A percentile compares a stretch with the other conserved stretches of the same genome.
Conservation (phyloP, 768 basidiomycete species). For the Boletus edulis region DNA sequence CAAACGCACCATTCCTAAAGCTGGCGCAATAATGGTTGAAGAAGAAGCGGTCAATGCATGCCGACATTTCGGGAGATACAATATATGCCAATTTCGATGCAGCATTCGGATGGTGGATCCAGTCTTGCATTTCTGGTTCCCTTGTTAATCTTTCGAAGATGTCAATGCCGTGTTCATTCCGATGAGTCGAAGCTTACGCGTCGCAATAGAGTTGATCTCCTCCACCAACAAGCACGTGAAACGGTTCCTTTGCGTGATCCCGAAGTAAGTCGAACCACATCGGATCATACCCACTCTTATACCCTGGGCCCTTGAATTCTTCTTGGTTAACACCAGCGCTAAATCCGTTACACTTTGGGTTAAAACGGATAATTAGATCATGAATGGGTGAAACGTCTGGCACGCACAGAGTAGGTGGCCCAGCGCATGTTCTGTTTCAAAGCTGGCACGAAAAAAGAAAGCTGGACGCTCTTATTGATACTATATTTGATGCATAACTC, state of each 20-base stretch:
- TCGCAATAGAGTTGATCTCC: conserved; percentile 94
- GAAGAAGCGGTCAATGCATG: conserved; percentile 81
- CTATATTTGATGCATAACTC: conserved; percentile 82
- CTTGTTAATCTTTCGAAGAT: conserved; percentile 56
- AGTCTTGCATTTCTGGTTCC: conserved; percentile 87
- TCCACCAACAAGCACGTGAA: conserved; percentile 91
- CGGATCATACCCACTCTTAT: conserved; percentile 80
- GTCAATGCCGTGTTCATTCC: not conserved
- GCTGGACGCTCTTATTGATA: conserved; percentile 74
- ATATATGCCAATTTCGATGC: conserved; percentile 56
- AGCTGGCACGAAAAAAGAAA: conserved; percentile 84
- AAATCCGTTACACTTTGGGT: conserved; percentile 77
- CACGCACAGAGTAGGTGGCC: conserved; percentile 80
- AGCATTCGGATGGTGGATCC: conserved; percentile 63
- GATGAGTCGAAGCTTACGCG: conserved; percentile 40
- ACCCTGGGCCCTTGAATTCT: conserved; percentile 80
- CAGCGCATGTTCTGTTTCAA: conserved; percentile 82
- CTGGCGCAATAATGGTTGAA: conserved; percentile 89
- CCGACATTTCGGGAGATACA: conserved; percentile 67
- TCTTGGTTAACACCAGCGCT: conserved; percentile 87
- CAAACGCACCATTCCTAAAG: conserved; percentile 89
- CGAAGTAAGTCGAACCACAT: conserved; percentile 92
- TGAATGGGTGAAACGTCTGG: not conserved
- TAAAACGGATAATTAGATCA: not conserved
- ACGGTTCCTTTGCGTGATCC: conserved; percentile 76